Evolutionary conservation across 2,329 filamentous ascomycete species (phyloP).

Genomic region (Exophiala dermatitidis): DNA sequence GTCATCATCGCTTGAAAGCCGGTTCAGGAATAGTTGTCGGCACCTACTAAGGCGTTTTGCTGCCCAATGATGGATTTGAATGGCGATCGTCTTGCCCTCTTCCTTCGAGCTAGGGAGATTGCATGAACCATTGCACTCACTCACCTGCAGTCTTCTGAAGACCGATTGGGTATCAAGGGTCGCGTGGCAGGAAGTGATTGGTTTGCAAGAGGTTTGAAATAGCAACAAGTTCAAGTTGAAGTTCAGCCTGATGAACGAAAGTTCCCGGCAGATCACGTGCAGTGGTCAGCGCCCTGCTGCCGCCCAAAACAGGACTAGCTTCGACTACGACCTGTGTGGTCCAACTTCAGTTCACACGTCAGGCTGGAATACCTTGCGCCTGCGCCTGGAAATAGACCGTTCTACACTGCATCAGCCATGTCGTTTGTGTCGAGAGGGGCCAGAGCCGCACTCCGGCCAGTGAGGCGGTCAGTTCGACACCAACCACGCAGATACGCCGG

Average conservation of each 20-base stretch:
- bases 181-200: constrained; percentile 1
- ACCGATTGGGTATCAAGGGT: not conserved
- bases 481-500: constrained; percentile 41
- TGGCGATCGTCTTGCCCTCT: constrained; percentile 4
- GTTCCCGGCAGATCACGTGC: too few relatives aligned
- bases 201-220: not conserved
- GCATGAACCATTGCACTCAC: constrained; percentile 17
- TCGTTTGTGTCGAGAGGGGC: constrained; percentile 24
- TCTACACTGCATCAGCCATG: constrained; percentile 22
- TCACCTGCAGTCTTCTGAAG: not conserved
- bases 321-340: not conserved
- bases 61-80: constrained; percentile 10
- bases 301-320: not conserved
- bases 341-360: constrained; percentile 1
- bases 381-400: not conserved
- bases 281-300: not conserved
- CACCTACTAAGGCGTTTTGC: constrained; percentile 3
- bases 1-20: not conserved
- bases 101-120: constrained; percentile 4
- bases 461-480: constrained; percentile 15
- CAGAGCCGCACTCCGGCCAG: constrained; percentile 26
- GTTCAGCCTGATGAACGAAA: too few relatives aligned
- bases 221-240: not conserved
- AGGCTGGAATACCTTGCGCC: constrained; percentile 2
- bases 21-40: not conserved